Evolutionary conservation across 108 stramenopile genomes (phyloP), one percentile per base, ranked within the genome.

Genomic region (Skeletonema menzelii): DNA sequence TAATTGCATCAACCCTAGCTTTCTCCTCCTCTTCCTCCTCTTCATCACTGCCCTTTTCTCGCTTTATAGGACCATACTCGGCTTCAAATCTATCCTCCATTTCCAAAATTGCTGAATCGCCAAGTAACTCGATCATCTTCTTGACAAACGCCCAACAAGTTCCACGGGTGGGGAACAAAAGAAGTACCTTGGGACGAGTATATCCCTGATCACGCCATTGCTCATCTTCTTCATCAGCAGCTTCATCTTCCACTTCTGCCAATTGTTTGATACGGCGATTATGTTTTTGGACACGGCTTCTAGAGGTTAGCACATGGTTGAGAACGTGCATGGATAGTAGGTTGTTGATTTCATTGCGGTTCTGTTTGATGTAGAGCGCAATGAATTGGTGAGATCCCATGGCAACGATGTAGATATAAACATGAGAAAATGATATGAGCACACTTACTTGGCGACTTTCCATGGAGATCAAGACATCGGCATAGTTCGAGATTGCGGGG

Each of bases 141-240:
- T 83, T 34, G n/a, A 96, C 85, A 80, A 92, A 94, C n/a, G 57
- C 57, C 56, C 86, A 77, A 69, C 90, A 91, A 15, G 82, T 81
- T 8, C 87, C 85, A 11, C 95, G 83, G 0, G 95, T 96, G 1
- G 95, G 95, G 27, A 94, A 63, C 63, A 96, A 70, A 0, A 96
- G 67, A 14, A 96, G 70, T 19, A 94, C 91, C 27, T 89, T 90
- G 17, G 92, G 90, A 32, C 92, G 82, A 6, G 87, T 88, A 64
- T 87, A 96, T n/a, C 95, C 95, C 76, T 96, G 95, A 75, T 96
- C 95, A 8, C 93, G 86, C 66, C 79, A 82, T 44, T 69, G 63
- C 27, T 75, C 88, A 28, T 72, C 80, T 44, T 80, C 86, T 40
- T 67, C 72, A n/a, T 58, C 40, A 5, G 22, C 30, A 31, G 63